Conservation (phyloP, 2,329 filamentous ascomycete species). For the Parascedosporium putredinis region DNA sequence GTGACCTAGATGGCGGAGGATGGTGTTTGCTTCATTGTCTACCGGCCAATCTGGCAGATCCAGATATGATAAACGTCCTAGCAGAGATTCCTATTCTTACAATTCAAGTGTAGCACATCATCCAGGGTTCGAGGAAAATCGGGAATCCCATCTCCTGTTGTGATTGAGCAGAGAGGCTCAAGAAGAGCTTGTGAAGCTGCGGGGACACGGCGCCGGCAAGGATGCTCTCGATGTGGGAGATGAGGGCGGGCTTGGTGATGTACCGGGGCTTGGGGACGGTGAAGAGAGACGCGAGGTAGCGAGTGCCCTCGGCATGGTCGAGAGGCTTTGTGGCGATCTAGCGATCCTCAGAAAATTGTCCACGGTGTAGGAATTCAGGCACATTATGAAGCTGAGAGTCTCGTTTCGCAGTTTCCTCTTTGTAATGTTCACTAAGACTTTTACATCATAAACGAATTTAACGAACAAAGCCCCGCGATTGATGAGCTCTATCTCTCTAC, state of each 20-base stretch:
- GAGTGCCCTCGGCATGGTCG: conserved; percentile 8
- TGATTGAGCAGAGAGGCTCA: not conserved
- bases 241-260: conserved; percentile 15
- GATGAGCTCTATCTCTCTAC: too few relatives aligned
- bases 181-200: conserved; percentile 3
- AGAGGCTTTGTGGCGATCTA: not conserved
- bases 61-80: not conserved
- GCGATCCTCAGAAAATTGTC: too few relatives aligned
- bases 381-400: too few relatives aligned
- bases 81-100: not conserved
- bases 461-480: too few relatives aligned
- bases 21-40: not conserved
- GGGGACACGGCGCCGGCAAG: conserved; percentile 12
- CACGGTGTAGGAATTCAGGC: too few relatives aligned
- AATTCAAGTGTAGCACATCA: not conserved
- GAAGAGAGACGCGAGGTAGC: conserved; percentile 34
- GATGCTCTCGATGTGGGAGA: conserved; percentile 13
- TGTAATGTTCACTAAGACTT: too few relatives aligned
- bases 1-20: not conserved
- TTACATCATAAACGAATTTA: too few relatives aligned
- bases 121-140: not conserved
- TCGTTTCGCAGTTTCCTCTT: too few relatives aligned
- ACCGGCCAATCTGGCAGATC: not conserved
- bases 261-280: conserved; percentile 32
- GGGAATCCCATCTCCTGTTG: not conserved